phyloP scores from a whole-genome alignment of 2,329 filamentous ascomycete species.

The Cylindrodendrum hubeiense region DNA sequence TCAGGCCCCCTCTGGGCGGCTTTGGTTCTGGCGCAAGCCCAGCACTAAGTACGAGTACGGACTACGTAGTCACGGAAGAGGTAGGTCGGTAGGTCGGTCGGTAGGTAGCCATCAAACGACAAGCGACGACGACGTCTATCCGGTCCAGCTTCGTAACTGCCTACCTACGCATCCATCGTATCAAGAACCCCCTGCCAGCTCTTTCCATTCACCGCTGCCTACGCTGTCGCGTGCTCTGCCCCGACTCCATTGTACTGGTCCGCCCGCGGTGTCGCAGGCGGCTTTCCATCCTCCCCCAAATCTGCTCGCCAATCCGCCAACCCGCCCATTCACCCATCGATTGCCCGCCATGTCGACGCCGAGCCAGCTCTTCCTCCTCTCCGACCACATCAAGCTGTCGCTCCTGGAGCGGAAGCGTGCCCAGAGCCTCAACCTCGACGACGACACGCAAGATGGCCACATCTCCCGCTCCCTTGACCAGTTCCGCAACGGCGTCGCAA shows the following conservation, averaged over 20 bases:
- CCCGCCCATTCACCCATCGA: not conserved
- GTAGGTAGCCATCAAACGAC: not conserved
- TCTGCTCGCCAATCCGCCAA: not conserved
- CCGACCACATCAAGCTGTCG: slow-evolving; percentile 97
- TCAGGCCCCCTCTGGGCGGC: not conserved
- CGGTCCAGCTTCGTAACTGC: not conserved
- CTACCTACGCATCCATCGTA: not conserved
- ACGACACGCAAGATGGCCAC: slow-evolving; percentile 86
- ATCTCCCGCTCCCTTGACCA: slow-evolving; percentile 91
- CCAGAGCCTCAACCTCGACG: slow-evolving; percentile 81
- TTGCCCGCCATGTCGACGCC: slow-evolving; percentile 58
- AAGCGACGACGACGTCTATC: not conserved
- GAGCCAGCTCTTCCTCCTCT: slow-evolving; percentile 89
- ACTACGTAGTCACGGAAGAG: not conserved
- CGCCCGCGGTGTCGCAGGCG: not conserved
- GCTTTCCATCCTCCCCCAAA: not conserved
- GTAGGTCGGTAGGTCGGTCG: too few species aligned
- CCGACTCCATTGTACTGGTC: not conserved
- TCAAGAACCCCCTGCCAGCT: not conserved
- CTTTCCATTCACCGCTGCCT: not conserved
- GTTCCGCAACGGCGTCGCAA: slow-evolving; percentile 82
- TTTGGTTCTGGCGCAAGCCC: not conserved
- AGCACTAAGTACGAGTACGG: not conserved
- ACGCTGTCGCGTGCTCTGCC: not conserved
- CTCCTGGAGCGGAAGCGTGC: slow-evolving; percentile 92